Percentiles rank a stretch among this genome's conserved stretches.
phyloP scores from a whole-genome alignment of 768 basidiomycete genomes.

The Amanita pallidorosea region DNA sequence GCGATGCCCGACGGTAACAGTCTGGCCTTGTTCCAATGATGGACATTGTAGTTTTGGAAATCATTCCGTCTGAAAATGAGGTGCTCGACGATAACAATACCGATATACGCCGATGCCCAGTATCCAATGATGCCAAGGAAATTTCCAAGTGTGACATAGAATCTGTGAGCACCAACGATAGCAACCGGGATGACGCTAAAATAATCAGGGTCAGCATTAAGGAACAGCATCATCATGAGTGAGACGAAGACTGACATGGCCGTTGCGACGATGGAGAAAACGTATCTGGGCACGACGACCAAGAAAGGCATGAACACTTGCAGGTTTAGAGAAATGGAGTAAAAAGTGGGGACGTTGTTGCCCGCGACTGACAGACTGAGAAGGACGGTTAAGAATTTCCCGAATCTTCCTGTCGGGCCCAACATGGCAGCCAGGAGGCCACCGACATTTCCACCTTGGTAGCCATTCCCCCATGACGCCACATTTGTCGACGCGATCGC shows the following conservation, averaged over 20 bases:
- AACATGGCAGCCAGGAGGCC: slow-evolving; percentile 67
- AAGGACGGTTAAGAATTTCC: slow-evolving; percentile 72
- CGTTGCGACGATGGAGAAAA: slow-evolving; percentile 63
- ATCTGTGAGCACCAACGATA: slow-evolving; percentile 64
- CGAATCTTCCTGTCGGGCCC: slow-evolving; percentile 58
- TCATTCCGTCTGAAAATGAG: slow-evolving; percentile 48
- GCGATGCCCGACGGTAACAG: slow-evolving; percentile 60
- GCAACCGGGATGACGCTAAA: slow-evolving; percentile 59
- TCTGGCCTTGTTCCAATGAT: slow-evolving; percentile 44
- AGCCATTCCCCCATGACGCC: slow-evolving; percentile 51
- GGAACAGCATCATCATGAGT: not conserved
- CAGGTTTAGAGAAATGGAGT: slow-evolving; percentile 66
- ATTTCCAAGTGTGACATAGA: slow-evolving; percentile 60
- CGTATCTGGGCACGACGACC: slow-evolving; percentile 56
- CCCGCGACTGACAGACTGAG: slow-evolving; percentile 73
- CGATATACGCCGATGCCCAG: slow-evolving; percentile 52
- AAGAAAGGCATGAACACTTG: slow-evolving; percentile 58
- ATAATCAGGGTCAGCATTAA: not conserved
- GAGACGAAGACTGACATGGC: slow-evolving; percentile 41
- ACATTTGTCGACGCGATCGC: slow-evolving; percentile 43
- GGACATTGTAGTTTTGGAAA: slow-evolving; percentile 39
- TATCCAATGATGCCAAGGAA: slow-evolving; percentile 71
- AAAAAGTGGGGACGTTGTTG: slow-evolving; percentile 77
- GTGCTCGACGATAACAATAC: slow-evolving; percentile 61
- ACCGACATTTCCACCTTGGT: slow-evolving; percentile 49